Conservation (phyloP, 1,139 yeast genomes). For the Saccharomyces hybrid region DNA sequence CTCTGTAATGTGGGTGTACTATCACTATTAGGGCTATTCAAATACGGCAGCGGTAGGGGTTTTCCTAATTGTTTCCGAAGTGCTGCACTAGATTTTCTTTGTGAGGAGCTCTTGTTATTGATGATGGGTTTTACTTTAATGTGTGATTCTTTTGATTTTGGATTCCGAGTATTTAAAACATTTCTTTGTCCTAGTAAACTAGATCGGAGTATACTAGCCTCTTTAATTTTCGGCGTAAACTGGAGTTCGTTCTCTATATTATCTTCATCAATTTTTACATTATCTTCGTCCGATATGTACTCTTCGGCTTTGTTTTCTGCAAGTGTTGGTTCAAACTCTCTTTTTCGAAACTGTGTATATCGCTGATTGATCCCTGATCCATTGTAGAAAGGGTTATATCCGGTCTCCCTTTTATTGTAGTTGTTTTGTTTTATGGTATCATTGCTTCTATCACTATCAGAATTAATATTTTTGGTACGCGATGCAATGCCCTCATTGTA, state of each 20-base stretch:
- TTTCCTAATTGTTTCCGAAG: constrained; percentile 24
- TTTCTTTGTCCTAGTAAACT: not conserved
- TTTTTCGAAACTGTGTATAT: not conserved
- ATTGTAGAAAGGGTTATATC: not conserved
- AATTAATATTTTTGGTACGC: constrained; percentile 5
- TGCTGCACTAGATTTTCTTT: not conserved
- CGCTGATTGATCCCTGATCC: not conserved
- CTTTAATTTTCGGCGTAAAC: constrained; percentile 15
- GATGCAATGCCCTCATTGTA: constrained; percentile 4
- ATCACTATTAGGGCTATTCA: constrained; percentile 5
- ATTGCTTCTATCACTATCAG: not conserved
- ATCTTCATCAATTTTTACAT: constrained; percentile 8
- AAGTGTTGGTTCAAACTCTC: not conserved
- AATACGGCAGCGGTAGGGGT: constrained; percentile 35
- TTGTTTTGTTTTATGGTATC: not conserved
- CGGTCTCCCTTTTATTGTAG: not conserved
- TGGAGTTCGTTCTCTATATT: constrained; percentile 17
- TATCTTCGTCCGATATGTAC: not conserved
- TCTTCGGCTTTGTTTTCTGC: not conserved
- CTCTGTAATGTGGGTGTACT: not conserved
- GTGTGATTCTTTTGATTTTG: not conserved
- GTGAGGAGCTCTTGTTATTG: not conserved
- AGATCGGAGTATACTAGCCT: not conserved
- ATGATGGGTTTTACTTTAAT: not conserved
- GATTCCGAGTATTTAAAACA: not conserved